Base-by-base conservation (phyloP, 2,329 filamentous ascomycete genomes). In the Neonectria hederae region DNA sequence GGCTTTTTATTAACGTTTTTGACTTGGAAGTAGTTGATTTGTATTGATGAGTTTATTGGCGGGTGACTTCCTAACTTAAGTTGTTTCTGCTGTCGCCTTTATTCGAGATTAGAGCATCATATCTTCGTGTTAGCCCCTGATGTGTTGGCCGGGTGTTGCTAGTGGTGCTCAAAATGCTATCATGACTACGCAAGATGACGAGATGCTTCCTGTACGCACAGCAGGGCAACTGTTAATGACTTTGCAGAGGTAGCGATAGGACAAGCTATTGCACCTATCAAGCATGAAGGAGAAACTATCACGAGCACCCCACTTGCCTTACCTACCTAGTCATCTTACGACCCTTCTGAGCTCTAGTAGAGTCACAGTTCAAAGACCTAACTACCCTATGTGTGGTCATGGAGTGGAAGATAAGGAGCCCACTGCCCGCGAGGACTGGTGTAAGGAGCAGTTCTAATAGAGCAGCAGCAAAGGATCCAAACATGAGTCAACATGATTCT, bases 1-100 rank as follows among this genome's bases (percentile, higher is more conserved):
- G 66, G 69, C 64, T 74, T 68, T 53, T 65, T 74, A 67, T 46
- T 59, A 54, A 63, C 65, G 69, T 69, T 63, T 58, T 62, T 17
- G 21, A 35, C 45, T 59, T 51, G 56, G 48, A 49, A 53, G 59
- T 55, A 62, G 54, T 66, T 69, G 67, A 63, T 69, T 65, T 70
- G 66, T 68, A 66, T 68, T 73, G 66, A 56, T 67, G 63, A 59
- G 49, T 55, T 59, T 59, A 66, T 66, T 64, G 43, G 62, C 42
- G 54, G 43, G 66, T 30, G 52, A 28, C 17, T n/a, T 19, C 52
- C 22, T 42, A 48, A 40, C 30, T 38, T 51, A 38, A 53, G 38
- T 28, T 58, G 61, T 65, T 62, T 70, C 32, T 55, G 59, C 52
- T 63, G 59, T 46, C 62, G 48, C 43, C 54, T 70, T 72, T 19